These are phyloP conservation scores for Elsinoe necatrix DNA, from an alignment of 2,329 filamentous ascomycete species.

Conservation along the genomic window DNA sequence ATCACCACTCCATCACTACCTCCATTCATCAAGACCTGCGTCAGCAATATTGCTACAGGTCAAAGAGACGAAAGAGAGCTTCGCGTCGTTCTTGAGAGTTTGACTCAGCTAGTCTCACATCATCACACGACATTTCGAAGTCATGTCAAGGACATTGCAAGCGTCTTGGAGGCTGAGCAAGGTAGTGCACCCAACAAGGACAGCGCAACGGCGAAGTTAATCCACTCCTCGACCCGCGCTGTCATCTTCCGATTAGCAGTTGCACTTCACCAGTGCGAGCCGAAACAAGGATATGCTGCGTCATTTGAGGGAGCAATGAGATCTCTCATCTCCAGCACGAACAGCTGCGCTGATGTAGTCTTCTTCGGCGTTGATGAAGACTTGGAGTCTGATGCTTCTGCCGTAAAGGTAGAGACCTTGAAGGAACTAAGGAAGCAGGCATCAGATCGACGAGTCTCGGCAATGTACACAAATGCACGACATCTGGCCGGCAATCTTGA, in stretches of 20 bases:
- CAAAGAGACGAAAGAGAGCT: constrained; percentile 33
- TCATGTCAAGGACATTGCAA: constrained; percentile 59
- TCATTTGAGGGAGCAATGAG: constrained; percentile 68
- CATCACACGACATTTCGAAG: constrained; percentile 79
- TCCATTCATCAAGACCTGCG: constrained; percentile 61
- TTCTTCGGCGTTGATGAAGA: constrained; percentile 74
- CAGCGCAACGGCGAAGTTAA: neutral
- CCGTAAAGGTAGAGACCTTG: neutral
- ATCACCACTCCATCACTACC: constrained; percentile 77
- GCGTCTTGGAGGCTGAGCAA: constrained; percentile 51
- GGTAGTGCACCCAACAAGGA: neutral
- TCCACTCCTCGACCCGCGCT: constrained; percentile 8
- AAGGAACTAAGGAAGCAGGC: neutral
- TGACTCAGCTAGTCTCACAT: constrained; percentile 63
- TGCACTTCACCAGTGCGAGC: constrained; percentile 68
- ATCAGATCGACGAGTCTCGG: neutral
- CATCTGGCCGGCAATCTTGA: constrained; percentile 52
- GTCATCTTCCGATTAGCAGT: constrained; percentile 32
- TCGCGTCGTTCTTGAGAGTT: constrained; percentile 61
- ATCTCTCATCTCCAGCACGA: constrained; percentile 54
- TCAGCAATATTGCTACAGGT: constrained; percentile 50
- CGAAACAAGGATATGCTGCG: constrained; percentile 66
- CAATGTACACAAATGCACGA: constrained; percentile 37
- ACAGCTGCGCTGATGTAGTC: constrained; percentile 64
- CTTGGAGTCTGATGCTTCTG: constrained; percentile 56